Evolutionary conservation across 202 grass and related monocot genomes (phyloP), one percentile per base, ranked within the genome.

Genomic region (Cymbopogon flexuosus): DNA sequence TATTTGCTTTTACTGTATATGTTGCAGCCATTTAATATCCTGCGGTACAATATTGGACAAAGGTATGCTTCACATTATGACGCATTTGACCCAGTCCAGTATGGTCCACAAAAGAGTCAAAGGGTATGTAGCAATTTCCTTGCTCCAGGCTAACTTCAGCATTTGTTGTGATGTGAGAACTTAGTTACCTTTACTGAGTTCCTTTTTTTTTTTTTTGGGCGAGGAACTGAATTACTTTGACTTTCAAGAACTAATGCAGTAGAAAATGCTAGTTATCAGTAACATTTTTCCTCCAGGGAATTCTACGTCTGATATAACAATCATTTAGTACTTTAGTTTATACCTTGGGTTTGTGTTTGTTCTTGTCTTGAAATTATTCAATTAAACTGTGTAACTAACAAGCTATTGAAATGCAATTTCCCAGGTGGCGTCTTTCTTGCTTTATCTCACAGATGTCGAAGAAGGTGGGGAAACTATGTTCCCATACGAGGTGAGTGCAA

Each of bases 381-480:
- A 54, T 62, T 33, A 29, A 66, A 22, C 47, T 49, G 31, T 73
- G 24, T 81, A 27, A 22, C 51, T 62, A 84, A 69, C 30, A 21
- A 80, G 67, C 59, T 70, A 72, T 65, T 79, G 58, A 78, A 77
- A 65, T 78, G 70, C 27, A 72, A 57, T 56, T 79, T 81, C 23
- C 47, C 77, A 99, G 96, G 90, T 93, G 19, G 92, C 96, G 19
- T 93, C 96, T 78, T 99, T 96, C 80, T 88, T 99, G 75, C 90
- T 99, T 36, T 99, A 99, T 88, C 85, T 99, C 34, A 88, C 88
- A 24, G 85, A 99, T 70, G 96, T 99, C 0, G 96, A 99, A 75
- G 96, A 91, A 99, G 92, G 96, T 36, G 96, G 96, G 68, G 96
- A 99, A 96, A 99, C 96, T n/a, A 99, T 99, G 96, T 99, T 96